Evolutionary conservation across 345 rosid species (phyloP).

Genomic region (Tarenaya hassleriana): DNA sequence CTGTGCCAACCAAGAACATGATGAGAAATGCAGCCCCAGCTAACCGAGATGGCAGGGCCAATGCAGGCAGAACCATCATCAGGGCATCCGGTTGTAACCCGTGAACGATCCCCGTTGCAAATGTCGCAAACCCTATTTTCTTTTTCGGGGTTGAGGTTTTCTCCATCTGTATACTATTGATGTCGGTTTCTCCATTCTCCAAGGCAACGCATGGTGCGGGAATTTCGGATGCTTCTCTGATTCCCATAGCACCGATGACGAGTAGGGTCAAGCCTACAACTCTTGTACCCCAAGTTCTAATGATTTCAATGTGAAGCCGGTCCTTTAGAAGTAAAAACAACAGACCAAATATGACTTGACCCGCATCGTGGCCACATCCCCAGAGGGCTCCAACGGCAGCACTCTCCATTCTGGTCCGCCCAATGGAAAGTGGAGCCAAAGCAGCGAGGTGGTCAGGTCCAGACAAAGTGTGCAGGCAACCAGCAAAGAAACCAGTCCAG

Average conservation of each 20-base stretch:
- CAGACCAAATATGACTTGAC: slow-evolving; percentile 84
- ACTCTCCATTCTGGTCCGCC: slow-evolving; percentile 78
- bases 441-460: slow-evolving; percentile 99
- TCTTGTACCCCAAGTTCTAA: slow-evolving; percentile 89
- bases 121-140: slow-evolving; percentile 92
- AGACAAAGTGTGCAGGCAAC: slow-evolving; percentile 89
- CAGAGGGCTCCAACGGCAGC: slow-evolving; percentile 95
- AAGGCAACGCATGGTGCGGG: slow-evolving; percentile 67
- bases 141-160: slow-evolving; percentile 49
- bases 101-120: slow-evolving; percentile 89
- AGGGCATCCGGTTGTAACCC: slow-evolving; percentile 95
- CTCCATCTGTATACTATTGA: slow-evolving; percentile 30
- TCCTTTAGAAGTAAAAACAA: slow-evolving; percentile 71
- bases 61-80: slow-evolving; percentile 95
- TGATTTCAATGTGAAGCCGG: slow-evolving; percentile 69
- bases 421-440: slow-evolving; percentile 91
- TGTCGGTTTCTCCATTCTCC: slow-evolving; percentile 67
- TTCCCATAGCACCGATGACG: slow-evolving; percentile 82
- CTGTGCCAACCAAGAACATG: slow-evolving; percentile 85
- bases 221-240: slow-evolving; percentile 79
- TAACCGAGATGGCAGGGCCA: slow-evolving; percentile 86
- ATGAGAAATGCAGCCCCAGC: slow-evolving; percentile 85
- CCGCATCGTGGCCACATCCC: slow-evolving; percentile 99
- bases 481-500: slow-evolving; percentile 96
- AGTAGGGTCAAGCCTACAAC: slow-evolving; percentile 80